Evolutionary conservation across 768 basidiomycete genomes (phyloP).

Genomic region (Mycena pura): DNA sequence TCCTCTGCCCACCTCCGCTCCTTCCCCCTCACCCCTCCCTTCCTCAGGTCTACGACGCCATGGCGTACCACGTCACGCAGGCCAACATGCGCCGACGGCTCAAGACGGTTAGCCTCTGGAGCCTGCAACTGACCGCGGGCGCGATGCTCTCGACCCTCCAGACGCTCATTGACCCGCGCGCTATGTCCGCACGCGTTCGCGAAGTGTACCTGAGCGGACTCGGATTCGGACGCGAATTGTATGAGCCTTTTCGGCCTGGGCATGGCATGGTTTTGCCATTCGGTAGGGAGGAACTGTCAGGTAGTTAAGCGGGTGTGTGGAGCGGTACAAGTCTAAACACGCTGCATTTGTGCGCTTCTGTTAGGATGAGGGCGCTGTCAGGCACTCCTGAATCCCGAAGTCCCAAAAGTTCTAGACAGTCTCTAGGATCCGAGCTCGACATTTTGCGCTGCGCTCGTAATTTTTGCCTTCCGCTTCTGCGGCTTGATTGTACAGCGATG

Average conservation of each 20-base stretch:
- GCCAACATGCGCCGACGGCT: conserved; percentile 89
- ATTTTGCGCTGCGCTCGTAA: no score
- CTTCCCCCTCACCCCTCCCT: conserved; percentile 4
- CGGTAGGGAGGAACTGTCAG: conserved; percentile 4
- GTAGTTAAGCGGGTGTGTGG: no score
- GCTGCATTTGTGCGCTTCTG: no score
- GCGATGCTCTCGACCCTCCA: conserved; percentile 83
- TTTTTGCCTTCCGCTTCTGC: no score
- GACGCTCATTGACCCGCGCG: conserved; percentile 82
- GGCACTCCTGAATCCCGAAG: no score
- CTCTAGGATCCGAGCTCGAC: no score
- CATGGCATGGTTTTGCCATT: conserved; percentile 13
- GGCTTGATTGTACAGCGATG: no score
- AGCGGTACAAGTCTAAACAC: no score
- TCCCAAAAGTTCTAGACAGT: no score
- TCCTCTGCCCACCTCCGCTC: neutral
- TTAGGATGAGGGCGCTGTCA: no score
- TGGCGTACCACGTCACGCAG: conserved; percentile 94
- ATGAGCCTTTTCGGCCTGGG: conserved; percentile 19
- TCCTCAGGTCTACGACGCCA: conserved; percentile 83
- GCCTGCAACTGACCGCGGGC: conserved; percentile 90
- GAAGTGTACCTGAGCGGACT: conserved; percentile 49
- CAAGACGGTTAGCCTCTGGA: conserved; percentile 93
- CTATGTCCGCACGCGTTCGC: conserved; percentile 50
- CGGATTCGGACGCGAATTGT: conserved; percentile 29